Base-by-base conservation (phyloP, 2,329 filamentous ascomycete species). In the Venturia oleaginea region DNA sequence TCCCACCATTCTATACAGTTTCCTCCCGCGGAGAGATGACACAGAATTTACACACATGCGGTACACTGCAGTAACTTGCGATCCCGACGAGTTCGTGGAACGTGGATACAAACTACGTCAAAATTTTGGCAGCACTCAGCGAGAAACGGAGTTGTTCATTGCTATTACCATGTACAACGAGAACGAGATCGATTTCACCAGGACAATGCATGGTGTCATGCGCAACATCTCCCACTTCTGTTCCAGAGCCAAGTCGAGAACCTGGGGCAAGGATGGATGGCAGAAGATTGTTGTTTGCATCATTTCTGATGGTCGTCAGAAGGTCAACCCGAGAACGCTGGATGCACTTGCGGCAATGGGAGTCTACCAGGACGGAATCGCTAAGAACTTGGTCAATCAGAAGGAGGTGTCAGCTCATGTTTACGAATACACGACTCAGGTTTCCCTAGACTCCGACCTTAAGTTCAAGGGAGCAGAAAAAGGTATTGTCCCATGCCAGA, bases 381-480 rank as follows among this genome's bases (percentile, higher is more conserved):
- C 94, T 66, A 99, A 99, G 83, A 99, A 99, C 76, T 87, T 90
- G 73, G 94, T 99, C 81, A 99, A 99, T 78, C 88, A 94, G 72
- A 90, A 91, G 70, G 91, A 95, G 67, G 94, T 99, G 59, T 93
- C 92, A 68, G 93, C 92, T 0, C 94, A 99, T 77, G 91, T 99
- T 17, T 99, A 99, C 79, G 94, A 99, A 75, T 99, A 99, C 78
- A 99, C 94, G 0, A 97, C 94, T 0, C 95, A 99, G 72, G 94
- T 99, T 13, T 97, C 93, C 0, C 84, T 99, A 11, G 94, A 99
- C 74, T 84, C 92, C 0, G 93, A 97, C 69, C 84, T 99, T 68
- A 97, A 97, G 76, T 99, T 99, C 81, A 99, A 99, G 80, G 94
- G 95, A 40, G 94, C 94, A 0, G 95, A 99, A 77, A 99, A 99